These are phyloP conservation scores for Spathaspora gorwiae DNA, from an alignment of 805 yeast species.

Conservation along the genomic window DNA sequence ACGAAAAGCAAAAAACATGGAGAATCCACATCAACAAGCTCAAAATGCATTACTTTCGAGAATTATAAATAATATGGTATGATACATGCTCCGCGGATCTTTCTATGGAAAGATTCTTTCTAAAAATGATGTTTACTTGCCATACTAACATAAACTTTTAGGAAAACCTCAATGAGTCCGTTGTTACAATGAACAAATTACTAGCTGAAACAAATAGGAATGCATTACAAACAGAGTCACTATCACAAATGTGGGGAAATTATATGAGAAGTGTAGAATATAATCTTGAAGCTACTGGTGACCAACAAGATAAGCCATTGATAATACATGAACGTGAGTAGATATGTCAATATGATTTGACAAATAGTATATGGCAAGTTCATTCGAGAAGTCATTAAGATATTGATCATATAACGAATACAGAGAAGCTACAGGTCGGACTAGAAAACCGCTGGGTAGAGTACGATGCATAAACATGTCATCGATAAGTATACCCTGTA, in stretches of 20 bases:
- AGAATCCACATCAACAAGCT: conserved; percentile 80
- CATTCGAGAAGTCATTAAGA: too few relatives aligned
- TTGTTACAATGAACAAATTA: conserved; percentile 57
- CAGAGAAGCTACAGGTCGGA: too few relatives aligned
- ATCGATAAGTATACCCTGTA: too few relatives aligned
- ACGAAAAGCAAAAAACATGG: conserved; percentile 41
- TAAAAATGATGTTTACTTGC: background rate
- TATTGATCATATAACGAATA: too few relatives aligned
- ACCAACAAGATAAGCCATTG: conserved; percentile 11
- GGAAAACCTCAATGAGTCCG: conserved; percentile 71
- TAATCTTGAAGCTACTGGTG: conserved; percentile 63
- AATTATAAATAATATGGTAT: conserved; percentile 69
- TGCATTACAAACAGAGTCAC: conserved; percentile 65
- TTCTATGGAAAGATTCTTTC: background rate
- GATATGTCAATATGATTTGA: background rate
- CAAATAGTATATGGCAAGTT: too few relatives aligned
- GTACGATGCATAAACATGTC: too few relatives aligned
- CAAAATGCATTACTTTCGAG: conserved; percentile 73
- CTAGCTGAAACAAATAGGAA: conserved; percentile 58
- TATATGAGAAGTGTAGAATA: conserved; percentile 67
- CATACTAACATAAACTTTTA: conserved; percentile 14
- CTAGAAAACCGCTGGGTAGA: too few relatives aligned
- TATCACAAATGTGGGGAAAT: conserved; percentile 76
- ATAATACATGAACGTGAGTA: background rate
- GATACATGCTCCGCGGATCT: conserved; percentile 21